Base-by-base conservation (phyloP, 2,329 filamentous ascomycete genomes). In the Hypocrella siamensis region DNA sequence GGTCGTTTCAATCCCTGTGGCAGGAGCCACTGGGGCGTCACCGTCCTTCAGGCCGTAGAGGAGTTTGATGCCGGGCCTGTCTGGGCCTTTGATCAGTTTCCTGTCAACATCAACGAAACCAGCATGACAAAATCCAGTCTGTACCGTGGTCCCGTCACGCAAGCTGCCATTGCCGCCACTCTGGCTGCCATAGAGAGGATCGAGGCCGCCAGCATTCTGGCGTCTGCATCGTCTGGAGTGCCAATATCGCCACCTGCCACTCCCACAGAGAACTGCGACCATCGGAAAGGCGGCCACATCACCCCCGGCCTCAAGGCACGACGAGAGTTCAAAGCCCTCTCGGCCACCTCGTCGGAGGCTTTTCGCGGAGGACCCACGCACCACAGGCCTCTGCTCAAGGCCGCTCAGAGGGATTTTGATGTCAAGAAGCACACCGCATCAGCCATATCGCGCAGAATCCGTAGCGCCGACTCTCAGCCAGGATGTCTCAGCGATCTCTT, bases 71-170 rank as follows among this genome's bases (percentile, higher is more conserved):
- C 53, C n/a, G 57, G 57, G 6, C 57, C 55, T 1, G 53, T 60
- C 6, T 60, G 57, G 56, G 56, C 56, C 1, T 60, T 52, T 35
- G 54, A 60, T 24, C 56, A 60, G 35, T 60, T 60, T 37, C 39
- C 46, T 5, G 41, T 60, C 34, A 40, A 58, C 41, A 58, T 60
- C 32, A 54, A 60, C 36, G 51, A 55, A 19, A 39, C 45, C 5
- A 41, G 44, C 14, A 37, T 58, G 19, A 60, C 54, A 19, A 60
- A 60, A 33, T 57, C 56, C 1, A 52, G 47, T 17, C 41, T 60
- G 3, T 60, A 60, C 34, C 48, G 56, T 17, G 54, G 56, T 1
- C 40, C 48, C 1, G 47, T 60, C 31, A 57, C 54, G 2, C 46
- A 49, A 26, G 52, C 56, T 12, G 55, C 55, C 16, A 45, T 59